A percentile compares a stretch with the other conserved stretches of the same genome.
Evolutionary conservation across 2,329 filamentous ascomycete genomes (phyloP).

Genomic region (Penicillium paneum): DNA sequence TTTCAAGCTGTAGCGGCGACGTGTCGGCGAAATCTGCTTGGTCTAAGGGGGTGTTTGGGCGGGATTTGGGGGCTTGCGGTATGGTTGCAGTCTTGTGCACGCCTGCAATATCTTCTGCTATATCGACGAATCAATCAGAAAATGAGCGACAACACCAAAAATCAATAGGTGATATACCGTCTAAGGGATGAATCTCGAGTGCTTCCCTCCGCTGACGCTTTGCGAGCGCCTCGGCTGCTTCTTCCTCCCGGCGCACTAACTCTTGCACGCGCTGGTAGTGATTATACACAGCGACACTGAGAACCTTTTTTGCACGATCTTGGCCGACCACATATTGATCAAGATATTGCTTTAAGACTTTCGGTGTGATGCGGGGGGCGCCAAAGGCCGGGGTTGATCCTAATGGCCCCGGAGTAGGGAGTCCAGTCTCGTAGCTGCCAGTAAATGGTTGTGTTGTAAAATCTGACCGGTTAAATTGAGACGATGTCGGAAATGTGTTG

Average conservation of each 20-base stretch:
- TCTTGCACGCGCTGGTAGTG: constrained; percentile 88
- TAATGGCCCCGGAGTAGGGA: constrained; percentile 62
- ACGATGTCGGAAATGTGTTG: constrained; percentile 41
- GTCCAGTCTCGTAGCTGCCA: constrained; percentile 60
- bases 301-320: constrained; percentile 84
- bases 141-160: background rate
- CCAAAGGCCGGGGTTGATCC: constrained; percentile 57
- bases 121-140: background rate
- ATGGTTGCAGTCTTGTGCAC: constrained; percentile 54
- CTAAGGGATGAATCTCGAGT: constrained; percentile 67
- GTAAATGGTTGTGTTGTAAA: constrained; percentile 63
- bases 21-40: constrained; percentile 51
- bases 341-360: constrained; percentile 76
- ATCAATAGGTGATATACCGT: constrained; percentile 55
- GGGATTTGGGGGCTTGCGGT: constrained; percentile 28
- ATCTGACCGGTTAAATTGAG: constrained; percentile 59
- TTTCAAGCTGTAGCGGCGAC: constrained; percentile 74
- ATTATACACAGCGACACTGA: constrained; percentile 92
- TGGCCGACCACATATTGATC: constrained; percentile 97
- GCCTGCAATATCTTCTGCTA: constrained; percentile 59
- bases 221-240: constrained; percentile 69
- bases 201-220: constrained; percentile 70
- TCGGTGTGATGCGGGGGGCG: constrained; percentile 58
- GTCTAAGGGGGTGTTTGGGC: constrained; percentile 23
- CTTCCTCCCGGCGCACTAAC: constrained; percentile 70